A percentile compares a stretch with the other conserved stretches of the same genome.
These are phyloP conservation scores for Monilinia fructicola DNA, from an alignment of 2,329 filamentous ascomycete genomes.

Conservation along the genomic window DNA sequence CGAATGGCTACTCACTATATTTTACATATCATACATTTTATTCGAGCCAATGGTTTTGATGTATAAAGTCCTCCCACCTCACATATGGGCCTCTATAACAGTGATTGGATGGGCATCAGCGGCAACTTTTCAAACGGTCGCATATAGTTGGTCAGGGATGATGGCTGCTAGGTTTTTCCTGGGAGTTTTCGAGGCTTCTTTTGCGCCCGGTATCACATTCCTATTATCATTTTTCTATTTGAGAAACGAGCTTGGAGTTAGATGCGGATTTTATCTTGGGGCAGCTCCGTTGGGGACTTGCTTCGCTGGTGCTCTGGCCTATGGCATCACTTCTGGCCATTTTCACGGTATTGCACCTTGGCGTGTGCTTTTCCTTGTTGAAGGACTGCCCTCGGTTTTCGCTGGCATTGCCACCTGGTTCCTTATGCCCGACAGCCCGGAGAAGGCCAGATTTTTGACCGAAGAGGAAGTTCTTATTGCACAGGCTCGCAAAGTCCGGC, in stretches of 20 bases:
- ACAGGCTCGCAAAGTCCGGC: slow-evolving; percentile 51
- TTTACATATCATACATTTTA: slow-evolving; percentile 45
- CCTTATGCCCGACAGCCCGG: slow-evolving; percentile 53
- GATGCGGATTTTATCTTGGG: slow-evolving; percentile 68
- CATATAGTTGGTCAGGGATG: slow-evolving; percentile 41
- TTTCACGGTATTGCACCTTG: slow-evolving; percentile 54
- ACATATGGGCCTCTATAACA: slow-evolving; percentile 42
- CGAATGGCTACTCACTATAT: slow-evolving; percentile 44
- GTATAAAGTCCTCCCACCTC: slow-evolving; percentile 44
- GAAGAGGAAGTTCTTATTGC: slow-evolving; percentile 52
- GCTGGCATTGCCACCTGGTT: slow-evolving; percentile 56
- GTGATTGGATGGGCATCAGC: slow-evolving; percentile 41
- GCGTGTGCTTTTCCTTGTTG: slow-evolving; percentile 64
- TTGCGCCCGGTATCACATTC: slow-evolving; percentile 44
- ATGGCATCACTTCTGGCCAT: slow-evolving; percentile 64
- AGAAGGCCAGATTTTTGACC: slow-evolving; percentile 51
- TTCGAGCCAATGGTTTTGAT: slow-evolving; percentile 44
- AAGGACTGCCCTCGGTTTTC: slow-evolving; percentile 60
- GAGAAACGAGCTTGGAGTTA: slow-evolving; percentile 63
- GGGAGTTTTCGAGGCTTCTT: slow-evolving; percentile 42
- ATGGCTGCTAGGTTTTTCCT: slow-evolving; percentile 44
- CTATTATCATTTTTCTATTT: slow-evolving; percentile 51
- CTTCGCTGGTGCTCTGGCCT: slow-evolving; percentile 67
- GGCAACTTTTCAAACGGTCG: slow-evolving; percentile 48
- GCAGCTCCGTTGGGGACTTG: slow-evolving; percentile 65